Evolutionary conservation across 1,284 basidiomycete species (phyloP).

Genomic region (Lignosus rhinocerotis): DNA sequence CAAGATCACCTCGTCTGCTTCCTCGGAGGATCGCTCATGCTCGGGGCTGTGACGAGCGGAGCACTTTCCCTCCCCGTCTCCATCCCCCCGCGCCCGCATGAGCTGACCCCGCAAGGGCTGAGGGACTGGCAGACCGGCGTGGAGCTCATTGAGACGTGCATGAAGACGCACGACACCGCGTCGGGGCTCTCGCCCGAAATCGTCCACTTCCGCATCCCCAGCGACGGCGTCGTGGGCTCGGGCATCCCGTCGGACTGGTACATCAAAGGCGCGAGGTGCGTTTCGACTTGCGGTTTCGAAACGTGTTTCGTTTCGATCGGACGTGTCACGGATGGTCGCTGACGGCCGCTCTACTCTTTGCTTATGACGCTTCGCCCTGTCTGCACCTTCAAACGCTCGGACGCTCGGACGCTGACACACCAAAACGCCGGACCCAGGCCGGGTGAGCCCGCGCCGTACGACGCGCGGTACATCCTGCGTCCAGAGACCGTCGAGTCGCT

Average conservation of each 20-base stretch:
- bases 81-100: slow-evolving; percentile 56
- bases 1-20: slow-evolving; percentile 98
- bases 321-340: not conserved
- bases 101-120: slow-evolving; percentile 56
- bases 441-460: slow-evolving; percentile 58
- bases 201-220: slow-evolving; percentile 68
- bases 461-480: slow-evolving; percentile 89
- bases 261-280: slow-evolving; percentile 75
- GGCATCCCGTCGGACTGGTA: slow-evolving; percentile 74
- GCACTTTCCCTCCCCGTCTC: slow-evolving; percentile 49
- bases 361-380: not conserved
- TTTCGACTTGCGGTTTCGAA: slow-evolving; percentile 19
- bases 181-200: slow-evolving; percentile 89
- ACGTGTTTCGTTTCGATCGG: not conserved
- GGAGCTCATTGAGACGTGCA: slow-evolving; percentile 84
- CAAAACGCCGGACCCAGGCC: slow-evolving; percentile 30
- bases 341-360: not conserved
- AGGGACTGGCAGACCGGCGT: slow-evolving; percentile 84
- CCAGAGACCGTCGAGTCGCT: slow-evolving; percentile 96
- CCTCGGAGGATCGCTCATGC: slow-evolving; percentile 88
- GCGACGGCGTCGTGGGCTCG: slow-evolving; percentile 48
- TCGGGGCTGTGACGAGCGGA: slow-evolving; percentile 80
- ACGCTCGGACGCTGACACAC: slow-evolving; percentile 25
- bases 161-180: slow-evolving; percentile 83
- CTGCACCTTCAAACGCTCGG: not conserved